Evolutionary conservation across 352 stramenopile species (phyloP).

Genomic region (Phytopythium litorale): DNA sequence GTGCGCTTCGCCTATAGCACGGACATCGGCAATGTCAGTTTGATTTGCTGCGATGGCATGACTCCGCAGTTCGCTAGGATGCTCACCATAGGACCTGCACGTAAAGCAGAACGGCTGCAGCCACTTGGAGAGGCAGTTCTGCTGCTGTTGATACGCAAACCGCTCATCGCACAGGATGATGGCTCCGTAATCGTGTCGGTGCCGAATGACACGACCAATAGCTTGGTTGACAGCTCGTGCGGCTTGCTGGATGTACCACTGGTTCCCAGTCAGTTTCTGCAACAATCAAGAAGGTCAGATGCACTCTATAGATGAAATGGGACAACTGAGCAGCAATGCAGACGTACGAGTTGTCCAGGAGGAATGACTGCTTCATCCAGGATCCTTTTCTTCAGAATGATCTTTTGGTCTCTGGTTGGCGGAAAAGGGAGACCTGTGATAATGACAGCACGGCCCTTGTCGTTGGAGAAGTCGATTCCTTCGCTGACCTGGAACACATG

Average conservation of each 20-base stretch:
- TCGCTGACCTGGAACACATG: constrained; percentile 87
- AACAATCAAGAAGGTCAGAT: constrained; percentile 3
- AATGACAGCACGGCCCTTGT: constrained; percentile 96
- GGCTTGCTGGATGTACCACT: constrained; percentile 99
- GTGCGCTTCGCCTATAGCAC: constrained; percentile 60
- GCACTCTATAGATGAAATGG: background rate
- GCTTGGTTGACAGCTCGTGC: constrained; percentile 98
- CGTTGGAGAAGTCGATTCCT: constrained; percentile 98
- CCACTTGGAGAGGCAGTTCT: constrained; percentile 95
- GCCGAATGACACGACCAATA: constrained; percentile 98
- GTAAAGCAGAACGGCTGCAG: constrained; percentile 81
- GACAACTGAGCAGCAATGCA: background rate
- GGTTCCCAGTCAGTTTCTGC: constrained; percentile 90
- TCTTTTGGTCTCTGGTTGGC: constrained; percentile 95
- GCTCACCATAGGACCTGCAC: constrained; percentile 64
- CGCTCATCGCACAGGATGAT: constrained; percentile 98
- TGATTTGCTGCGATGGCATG: background rate
- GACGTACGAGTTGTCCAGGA: constrained; percentile 54
- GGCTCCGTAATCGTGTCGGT: constrained; percentile 96
- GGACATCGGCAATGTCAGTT: background rate
- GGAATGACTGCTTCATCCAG: constrained; percentile 80
- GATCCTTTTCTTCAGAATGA: constrained; percentile 97
- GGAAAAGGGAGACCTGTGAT: constrained; percentile 99
- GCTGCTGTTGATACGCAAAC: constrained; percentile 90
- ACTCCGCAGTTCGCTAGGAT: no score